Base-by-base conservation (phyloP, 805 yeast genomes). In the Geotrichum ghanense region DNA sequence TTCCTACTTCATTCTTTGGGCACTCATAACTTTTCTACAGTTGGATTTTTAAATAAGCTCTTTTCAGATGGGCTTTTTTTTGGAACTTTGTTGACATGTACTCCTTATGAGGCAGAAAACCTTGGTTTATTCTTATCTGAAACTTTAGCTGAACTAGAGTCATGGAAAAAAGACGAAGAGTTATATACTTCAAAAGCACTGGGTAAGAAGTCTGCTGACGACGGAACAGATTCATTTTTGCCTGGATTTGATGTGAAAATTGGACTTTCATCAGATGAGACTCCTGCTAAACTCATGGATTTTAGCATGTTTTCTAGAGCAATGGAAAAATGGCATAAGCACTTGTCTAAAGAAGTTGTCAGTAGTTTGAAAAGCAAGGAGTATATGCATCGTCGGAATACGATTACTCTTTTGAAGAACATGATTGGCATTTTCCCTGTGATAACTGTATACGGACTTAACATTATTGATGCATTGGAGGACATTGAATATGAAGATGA, bases 91-190 rank as follows among this genome's bases (percentile, higher is more conserved):
- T 81, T 75, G 54, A 76, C 90, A 1, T 74, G 79, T 46, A 83
- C 96, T 0, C 73, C 85, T 0, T 63, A 71, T 3, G 96, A 89
- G 57, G 79, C 95, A 1, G 95, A 88, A 54, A 83, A 84, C 57
- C 61, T 88, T 34, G 95, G 95, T 2, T 62, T 85, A 10, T 88
- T 89, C 53, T 75, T 77, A 53, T 68, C 76, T 22, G 79, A 76
- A 21, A 51, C 83, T 1, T 64, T 86, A 40, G 64, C 60, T 4
- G 63, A 62, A 20, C 65, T 81, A 40, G 73, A 75, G 47, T 49
- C 56, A n/a, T 56, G 67, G 51, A 75, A 83, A 70, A 58, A 59
- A 1, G 51, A 59, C 7, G 62, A 63, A 10, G 62, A 54, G 0
- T 42, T 45, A 1, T 76, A 68, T 54, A 49, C 54, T 1, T 25